Conservation (phyloP, 805 yeast genomes). For the Yamadazyma endophytica region DNA sequence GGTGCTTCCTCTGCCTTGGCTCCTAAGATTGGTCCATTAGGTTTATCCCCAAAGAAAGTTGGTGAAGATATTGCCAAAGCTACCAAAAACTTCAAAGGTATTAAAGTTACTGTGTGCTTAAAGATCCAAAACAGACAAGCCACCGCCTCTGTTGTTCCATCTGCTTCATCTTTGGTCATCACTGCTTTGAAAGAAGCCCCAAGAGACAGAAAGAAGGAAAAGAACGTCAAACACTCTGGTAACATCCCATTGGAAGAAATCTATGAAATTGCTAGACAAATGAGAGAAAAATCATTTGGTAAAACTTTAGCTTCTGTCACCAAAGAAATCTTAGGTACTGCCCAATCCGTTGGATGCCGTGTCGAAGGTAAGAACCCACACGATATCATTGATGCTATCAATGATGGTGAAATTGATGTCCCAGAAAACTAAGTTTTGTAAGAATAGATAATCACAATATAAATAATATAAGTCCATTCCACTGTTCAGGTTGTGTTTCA, state of each 20-base stretch:
- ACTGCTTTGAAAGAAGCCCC: constrained; percentile 99
- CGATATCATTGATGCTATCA: constrained; percentile 96
- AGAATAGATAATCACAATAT: constrained; percentile 25
- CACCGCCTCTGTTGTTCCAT: constrained; percentile 96
- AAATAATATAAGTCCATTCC: constrained; percentile 2
- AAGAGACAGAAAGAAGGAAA: constrained; percentile 99
- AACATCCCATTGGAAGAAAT: constrained; percentile 96
- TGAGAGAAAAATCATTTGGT: constrained; percentile 97
- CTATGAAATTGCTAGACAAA: constrained; percentile 94
- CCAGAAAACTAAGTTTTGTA: constrained; percentile 66
- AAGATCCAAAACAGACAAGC: constrained; percentile 99
- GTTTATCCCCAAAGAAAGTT: constrained; percentile 99
- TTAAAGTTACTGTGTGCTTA: constrained; percentile 97
- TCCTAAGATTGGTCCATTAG: constrained; percentile 99
- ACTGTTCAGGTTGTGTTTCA: not conserved
- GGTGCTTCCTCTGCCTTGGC: constrained; percentile 99
- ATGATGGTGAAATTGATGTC: constrained; percentile 96
- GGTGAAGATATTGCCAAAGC: constrained; percentile 99
- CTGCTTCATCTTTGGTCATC: constrained; percentile 98
- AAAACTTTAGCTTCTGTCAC: constrained; percentile 94
- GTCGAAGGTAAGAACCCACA: constrained; percentile 99
- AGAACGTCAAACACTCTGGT: constrained; percentile 99
- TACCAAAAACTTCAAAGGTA: constrained; percentile 98
- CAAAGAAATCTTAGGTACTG: constrained; percentile 99
- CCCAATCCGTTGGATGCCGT: constrained; percentile 99